Evolutionary conservation across 352 stramenopile species (phyloP), one percentile per base, ranked within the genome.

Genomic region (Phytophthora vignae): DNA sequence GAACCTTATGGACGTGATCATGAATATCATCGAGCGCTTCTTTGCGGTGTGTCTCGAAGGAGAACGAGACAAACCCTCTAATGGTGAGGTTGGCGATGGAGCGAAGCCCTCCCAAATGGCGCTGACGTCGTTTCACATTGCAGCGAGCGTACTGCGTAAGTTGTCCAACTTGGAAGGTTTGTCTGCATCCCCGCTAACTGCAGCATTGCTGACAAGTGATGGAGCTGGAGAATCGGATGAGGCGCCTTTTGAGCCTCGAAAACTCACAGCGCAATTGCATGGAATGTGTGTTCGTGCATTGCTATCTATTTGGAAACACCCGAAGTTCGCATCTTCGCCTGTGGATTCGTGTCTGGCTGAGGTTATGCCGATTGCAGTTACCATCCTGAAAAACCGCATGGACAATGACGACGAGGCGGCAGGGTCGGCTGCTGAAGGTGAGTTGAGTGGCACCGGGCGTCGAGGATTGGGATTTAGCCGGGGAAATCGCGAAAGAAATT

Each of bases 371-470:
- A 79, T 93, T 44, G 81, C 85, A 1, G 82, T 93, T 12, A 93
- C 85, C 0, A 75, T 97, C 48, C 60, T 97, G 44, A 94, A 93
- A 48, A 91, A 92, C 60, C 87, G 88, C 8, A 74, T 94, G 44
- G 83, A 92, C 59, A 77, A 67, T 22, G 71, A 75, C 3, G 76
- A 87, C 62, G 60, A 75, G 33, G 40, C 49, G 29, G 38, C 55
- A 21, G 59, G 60, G 22, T 71, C 58, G 1, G 76, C 81, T 50
- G 70, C 57, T 15, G 81, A 78, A 40, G 72, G 73, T 46, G 76
- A 81, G 19, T 70, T 83, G 42, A 60, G 62, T 54, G 27, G 62
- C 17, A 64, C 60, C 5, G 62, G 61, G n/a, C 79, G 69, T 48
- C 59, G 68, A 62, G 73, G 67, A n/a, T 53, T 82, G 15, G 81